Conservation (phyloP, 1,284 basidiomycete genomes). For the Coniferiporia weirii region DNA sequence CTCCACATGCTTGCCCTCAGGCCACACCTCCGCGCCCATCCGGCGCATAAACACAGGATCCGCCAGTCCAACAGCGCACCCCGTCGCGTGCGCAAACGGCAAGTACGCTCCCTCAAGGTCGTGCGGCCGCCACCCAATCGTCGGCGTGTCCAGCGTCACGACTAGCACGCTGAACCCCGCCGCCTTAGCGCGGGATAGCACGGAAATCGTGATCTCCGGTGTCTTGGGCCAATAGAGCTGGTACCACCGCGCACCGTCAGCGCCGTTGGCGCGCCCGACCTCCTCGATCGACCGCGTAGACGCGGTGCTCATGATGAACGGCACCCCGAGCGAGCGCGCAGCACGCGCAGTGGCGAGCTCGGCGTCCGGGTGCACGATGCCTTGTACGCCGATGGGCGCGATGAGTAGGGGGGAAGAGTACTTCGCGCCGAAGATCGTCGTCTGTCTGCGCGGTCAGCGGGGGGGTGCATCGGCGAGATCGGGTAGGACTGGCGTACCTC, state of each 20-base stretch:
- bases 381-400: conserved; percentile 74
- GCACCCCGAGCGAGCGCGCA: conserved; percentile 56
- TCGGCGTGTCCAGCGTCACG: conserved; percentile 64
- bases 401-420: conserved; percentile 61
- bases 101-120: conserved; percentile 56
- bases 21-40: conserved; percentile 37
- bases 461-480: background rate
- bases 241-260: conserved; percentile 60
- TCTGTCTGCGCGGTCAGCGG: conserved; percentile 34
- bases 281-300: conserved; percentile 67
- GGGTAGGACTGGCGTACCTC: conserved; percentile 37
- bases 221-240: conserved; percentile 76
- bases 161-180: conserved; percentile 64
- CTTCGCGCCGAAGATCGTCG: conserved; percentile 64
- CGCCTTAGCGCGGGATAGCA: conserved; percentile 60
- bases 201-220: conserved; percentile 56
- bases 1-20: conserved; percentile 35
- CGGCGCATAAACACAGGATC: conserved; percentile 70
- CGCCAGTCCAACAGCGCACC: conserved; percentile 50
- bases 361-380: conserved; percentile 59
- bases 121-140: conserved; percentile 63
- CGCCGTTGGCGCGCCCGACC: conserved; percentile 60
- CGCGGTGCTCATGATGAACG: conserved; percentile 70
- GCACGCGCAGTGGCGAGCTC: conserved; percentile 68
- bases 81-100: conserved; percentile 58